Conservation (phyloP, 768 basidiomycete species). For the Sporobolomyces phaffii region DNA sequence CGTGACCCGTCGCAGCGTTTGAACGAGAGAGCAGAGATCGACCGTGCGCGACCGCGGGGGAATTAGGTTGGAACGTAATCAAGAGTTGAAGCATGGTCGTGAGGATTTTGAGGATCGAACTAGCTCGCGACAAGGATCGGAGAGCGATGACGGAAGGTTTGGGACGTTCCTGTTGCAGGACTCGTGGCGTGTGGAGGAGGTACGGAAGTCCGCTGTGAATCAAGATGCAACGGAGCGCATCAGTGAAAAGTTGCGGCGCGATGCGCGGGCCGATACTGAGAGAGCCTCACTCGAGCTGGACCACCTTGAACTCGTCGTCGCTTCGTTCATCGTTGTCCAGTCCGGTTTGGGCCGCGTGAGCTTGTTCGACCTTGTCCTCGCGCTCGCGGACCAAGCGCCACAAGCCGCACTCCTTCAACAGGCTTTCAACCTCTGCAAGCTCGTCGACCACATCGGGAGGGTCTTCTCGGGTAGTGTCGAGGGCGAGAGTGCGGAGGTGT, state of each 20-base stretch:
- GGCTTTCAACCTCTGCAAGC: constrained; percentile 2
- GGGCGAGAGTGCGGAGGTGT: not conserved
- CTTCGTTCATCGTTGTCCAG: not conserved
- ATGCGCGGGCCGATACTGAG: not conserved
- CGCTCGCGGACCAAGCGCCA: not conserved
- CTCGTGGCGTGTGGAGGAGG: constrained; percentile 17
- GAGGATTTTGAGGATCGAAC: constrained; percentile 19
- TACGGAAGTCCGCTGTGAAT: constrained; percentile 23
- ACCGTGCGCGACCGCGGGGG: constrained; percentile 23
- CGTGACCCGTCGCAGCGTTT: not conserved
- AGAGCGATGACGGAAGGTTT: not conserved
- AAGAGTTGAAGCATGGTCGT: constrained; percentile 35
- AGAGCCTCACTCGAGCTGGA: constrained; percentile 21
- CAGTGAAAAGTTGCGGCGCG: no score
- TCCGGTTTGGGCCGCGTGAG: no score
- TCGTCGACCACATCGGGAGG: constrained; percentile 5
- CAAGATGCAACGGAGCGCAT: not conserved
- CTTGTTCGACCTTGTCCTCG: not conserved
- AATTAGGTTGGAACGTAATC: constrained; percentile 22
- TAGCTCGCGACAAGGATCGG: constrained; percentile 9
- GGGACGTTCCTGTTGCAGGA: not conserved
- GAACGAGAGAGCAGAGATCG: not conserved
- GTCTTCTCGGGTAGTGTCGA: no score
- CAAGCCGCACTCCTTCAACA: constrained; percentile 20
- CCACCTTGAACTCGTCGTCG: constrained; percentile 18